Percentiles rank a stretch among this genome's conserved stretches.
phyloP scores from a whole-genome alignment of 805 yeast genomes.

The Teunomyces funiuensis region DNA sequence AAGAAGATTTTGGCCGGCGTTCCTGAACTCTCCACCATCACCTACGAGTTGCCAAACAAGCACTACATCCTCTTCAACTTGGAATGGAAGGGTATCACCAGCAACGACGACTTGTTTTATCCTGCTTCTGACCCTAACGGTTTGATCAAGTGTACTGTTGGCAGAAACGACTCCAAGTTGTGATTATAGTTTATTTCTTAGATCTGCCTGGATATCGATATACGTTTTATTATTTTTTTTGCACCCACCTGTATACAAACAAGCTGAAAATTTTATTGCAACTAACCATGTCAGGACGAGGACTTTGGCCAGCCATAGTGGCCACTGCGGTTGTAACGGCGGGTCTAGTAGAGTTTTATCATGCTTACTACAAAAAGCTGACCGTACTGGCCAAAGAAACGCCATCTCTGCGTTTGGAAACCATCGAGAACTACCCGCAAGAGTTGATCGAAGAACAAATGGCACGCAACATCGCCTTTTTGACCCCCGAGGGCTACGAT shows the following conservation, averaged over 20 bases:
- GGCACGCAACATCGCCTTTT: conserved; percentile 89
- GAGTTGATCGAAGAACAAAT: conserved; percentile 85
- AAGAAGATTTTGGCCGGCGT: conserved; percentile 62
- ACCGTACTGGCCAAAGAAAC: not conserved
- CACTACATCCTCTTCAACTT: conserved; percentile 83
- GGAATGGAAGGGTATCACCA: conserved; percentile 78
- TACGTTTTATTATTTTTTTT: conserved; percentile 1
- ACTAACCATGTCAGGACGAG: conserved; percentile 1
- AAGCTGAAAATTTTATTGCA: conserved; percentile 2
- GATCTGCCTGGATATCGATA: not conserved
- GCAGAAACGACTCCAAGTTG: conserved; percentile 56
- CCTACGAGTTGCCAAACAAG: conserved; percentile 84
- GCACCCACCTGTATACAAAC: conserved; percentile 6
- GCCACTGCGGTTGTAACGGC: conserved; percentile 35
- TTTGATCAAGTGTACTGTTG: conserved; percentile 82
- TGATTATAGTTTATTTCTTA: conserved; percentile 35
- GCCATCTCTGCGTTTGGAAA: conserved; percentile 1
- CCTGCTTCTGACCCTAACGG: conserved; percentile 95
- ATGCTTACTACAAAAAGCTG: conserved; percentile 16
- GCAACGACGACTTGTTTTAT: conserved; percentile 81
- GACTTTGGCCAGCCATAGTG: conserved; percentile 15
- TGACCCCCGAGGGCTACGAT: conserved; percentile 81
- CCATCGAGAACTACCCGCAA: conserved; percentile 40
- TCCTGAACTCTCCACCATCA: conserved; percentile 59
- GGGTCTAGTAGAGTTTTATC: conserved; percentile 36